Evolutionary conservation across 371 early-diverging fungal species (phyloP), one percentile per base, ranked within the genome.

Genomic region (Smittium culicis): DNA sequence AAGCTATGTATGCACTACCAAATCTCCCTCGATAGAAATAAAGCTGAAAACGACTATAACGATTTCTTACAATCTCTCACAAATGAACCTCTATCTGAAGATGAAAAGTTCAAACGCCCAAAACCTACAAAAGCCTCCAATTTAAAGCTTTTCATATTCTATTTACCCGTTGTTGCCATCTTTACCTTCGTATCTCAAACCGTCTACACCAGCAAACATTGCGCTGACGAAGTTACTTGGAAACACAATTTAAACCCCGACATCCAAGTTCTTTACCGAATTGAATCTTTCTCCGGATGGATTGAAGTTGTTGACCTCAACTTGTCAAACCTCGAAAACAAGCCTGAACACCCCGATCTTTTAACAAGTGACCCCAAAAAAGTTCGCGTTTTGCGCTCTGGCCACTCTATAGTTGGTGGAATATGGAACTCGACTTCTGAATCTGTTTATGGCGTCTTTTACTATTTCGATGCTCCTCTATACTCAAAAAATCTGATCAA

Each of bases 331-430:
- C 77, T 81, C 57, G 73, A 79, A 17, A 72, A 88, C 30, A 82
- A 84, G 2, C 5, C 27, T 20, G 5, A 27, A 45, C 5, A 20
- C 20, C 5, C 27, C 3, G 5, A 27, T 11, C 5, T 5, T 45
- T 29, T 29, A 27, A 32, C 5, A 11, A 63, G 5, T 8, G 33
- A 33, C n/a, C 31, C 31, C n/a, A 63, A 30, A n/a, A 14, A 25
- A 32, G 31, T 33, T 33, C 11, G 65, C 11, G 67, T 89, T 30
- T 71, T 92, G 77, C 86, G 91, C 64, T 82, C 85, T 68, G 91
- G 91, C 29, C 90, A 92, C 72, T 88, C 89, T 27, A 72, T 92
- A 60, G 76, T 92, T 54, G 92, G 92, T 30, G 91, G 90, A 27
- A 75, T 80, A 58, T 90, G 80, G 79, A 73, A 69, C 28, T 68